Conservation (phyloP, 441 rosid genomes). For the Metrosideros polymorpha region DNA sequence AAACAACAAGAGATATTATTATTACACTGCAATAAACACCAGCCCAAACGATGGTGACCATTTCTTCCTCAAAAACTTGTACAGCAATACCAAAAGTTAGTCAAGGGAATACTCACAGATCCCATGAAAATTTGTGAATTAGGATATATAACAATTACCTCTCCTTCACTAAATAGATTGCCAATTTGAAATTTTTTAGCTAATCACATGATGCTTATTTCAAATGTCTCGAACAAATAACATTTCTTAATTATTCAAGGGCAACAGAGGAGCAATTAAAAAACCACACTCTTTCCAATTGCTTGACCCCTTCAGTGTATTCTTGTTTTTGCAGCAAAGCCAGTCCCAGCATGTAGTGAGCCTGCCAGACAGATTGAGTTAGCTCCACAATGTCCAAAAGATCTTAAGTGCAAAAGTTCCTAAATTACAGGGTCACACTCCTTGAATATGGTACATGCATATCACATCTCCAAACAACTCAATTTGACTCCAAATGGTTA, state of each 20-base stretch:
- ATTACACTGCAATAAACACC: neutral
- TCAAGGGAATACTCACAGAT: neutral
- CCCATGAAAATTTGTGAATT: neutral
- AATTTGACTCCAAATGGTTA: neutral
- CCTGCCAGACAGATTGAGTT: conserved; percentile 33
- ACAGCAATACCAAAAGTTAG: neutral
- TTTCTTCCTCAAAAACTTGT: neutral
- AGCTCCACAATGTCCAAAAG: neutral
- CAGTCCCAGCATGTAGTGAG: conserved; percentile 79
- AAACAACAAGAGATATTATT: neutral
- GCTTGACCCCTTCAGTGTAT: conserved; percentile 53
- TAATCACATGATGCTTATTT: neutral
- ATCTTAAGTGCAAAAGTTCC: neutral
- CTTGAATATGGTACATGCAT: neutral
- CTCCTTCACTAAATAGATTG: neutral
- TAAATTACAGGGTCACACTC: neutral
- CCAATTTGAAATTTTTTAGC: neutral
- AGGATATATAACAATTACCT: neutral
- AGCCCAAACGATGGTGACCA: neutral
- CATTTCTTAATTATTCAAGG: neutral
- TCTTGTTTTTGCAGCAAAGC: conserved; percentile 49
- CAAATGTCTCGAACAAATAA: neutral
- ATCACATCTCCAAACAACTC: neutral
- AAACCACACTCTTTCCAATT: conserved; percentile 50
- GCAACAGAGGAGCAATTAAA: neutral